These are phyloP conservation scores for Dipteronia dyeriana DNA, from an alignment of 345 rosid genomes.

Conservation along the genomic window DNA sequence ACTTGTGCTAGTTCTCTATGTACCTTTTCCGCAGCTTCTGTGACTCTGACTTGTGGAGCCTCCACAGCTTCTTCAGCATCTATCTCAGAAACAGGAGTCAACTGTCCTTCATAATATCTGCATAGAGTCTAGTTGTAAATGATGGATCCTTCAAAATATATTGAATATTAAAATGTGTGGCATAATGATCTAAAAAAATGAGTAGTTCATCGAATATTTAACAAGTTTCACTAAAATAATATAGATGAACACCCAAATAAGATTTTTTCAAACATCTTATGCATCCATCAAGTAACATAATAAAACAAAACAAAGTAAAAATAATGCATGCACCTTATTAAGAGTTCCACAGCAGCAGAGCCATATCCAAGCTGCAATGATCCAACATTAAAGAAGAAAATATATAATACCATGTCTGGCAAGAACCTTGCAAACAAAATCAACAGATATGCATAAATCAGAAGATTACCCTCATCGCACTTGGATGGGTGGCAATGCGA, in stretches of 20 bases:
- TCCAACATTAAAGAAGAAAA: constrained; percentile 14
- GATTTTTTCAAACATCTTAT: neutral
- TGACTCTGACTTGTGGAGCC: constrained; percentile 49
- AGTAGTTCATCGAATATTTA: neutral
- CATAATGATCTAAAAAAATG: constrained; percentile 1
- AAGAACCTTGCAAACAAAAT: constrained; percentile 21
- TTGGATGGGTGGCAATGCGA: constrained; percentile 97
- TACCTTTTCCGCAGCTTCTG: constrained; percentile 95
- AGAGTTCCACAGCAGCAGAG: constrained; percentile 85
- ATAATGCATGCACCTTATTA: constrained; percentile 58
- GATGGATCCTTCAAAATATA: neutral
- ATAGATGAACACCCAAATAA: neutral
- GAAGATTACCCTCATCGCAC: constrained; percentile 78
- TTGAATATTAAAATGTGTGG: neutral
- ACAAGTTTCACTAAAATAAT: neutral
- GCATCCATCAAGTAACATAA: neutral
- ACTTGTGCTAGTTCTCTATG: neutral
- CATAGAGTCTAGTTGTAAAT: constrained; percentile 7
- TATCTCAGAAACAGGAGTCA: constrained; percentile 65
- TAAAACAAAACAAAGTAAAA: constrained; percentile 14
- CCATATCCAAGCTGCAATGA: constrained; percentile 92
- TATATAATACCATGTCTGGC: constrained; percentile 13
- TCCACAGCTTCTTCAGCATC: constrained; percentile 51
- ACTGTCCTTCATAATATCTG: constrained; percentile 90
- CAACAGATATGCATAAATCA: neutral